A percentile compares a stretch with the other conserved stretches of the same genome.
phyloP scores from a whole-genome alignment of 148 eudicot species.

The Spergularia bocconei region DNA sequence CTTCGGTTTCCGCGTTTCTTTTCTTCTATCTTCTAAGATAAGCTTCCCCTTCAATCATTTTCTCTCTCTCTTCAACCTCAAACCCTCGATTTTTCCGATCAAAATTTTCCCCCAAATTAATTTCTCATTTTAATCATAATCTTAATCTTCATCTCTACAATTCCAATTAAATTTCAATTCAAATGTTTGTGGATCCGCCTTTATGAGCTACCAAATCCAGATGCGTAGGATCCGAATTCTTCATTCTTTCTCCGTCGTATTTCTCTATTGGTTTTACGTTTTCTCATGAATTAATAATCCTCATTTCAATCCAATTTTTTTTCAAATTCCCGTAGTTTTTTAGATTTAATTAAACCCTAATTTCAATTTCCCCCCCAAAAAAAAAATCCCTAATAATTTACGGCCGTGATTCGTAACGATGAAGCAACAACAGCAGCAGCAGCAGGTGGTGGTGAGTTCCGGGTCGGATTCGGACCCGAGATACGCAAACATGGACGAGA shows the following conservation, averaged over 20 bases:
- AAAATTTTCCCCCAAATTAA: background rate
- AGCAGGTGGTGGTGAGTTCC: conserved; percentile 38
- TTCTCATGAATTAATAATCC: conserved; percentile 52
- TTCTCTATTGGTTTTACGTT: conserved; percentile 87
- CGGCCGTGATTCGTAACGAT: background rate
- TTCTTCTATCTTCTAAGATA: background rate
- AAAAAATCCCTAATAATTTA: background rate
- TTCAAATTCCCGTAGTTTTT: background rate
- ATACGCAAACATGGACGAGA: conserved; percentile 53
- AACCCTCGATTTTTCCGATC: too few species aligned
- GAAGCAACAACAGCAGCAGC: conserved; percentile 10
- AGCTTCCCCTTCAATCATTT: background rate
- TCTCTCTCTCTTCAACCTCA: background rate
- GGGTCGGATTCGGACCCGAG: conserved; percentile 47
- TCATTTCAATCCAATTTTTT: conserved; percentile 3
- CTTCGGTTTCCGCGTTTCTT: background rate
- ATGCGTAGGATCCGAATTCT: conserved; percentile 73
- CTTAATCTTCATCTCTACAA: too few species aligned
- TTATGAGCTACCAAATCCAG: conserved; percentile 45
- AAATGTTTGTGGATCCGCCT: conserved; percentile 38
- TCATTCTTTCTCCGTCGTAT: conserved; percentile 90
- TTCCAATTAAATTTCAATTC: conserved; percentile 5
- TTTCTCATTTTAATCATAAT: background rate
- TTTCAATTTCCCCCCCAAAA: background rate
- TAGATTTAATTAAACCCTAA: background rate